Percentiles rank a stretch among this genome's conserved stretches.
Conservation (phyloP, 345 rosid species). For the Gossypium turneri region DNA sequence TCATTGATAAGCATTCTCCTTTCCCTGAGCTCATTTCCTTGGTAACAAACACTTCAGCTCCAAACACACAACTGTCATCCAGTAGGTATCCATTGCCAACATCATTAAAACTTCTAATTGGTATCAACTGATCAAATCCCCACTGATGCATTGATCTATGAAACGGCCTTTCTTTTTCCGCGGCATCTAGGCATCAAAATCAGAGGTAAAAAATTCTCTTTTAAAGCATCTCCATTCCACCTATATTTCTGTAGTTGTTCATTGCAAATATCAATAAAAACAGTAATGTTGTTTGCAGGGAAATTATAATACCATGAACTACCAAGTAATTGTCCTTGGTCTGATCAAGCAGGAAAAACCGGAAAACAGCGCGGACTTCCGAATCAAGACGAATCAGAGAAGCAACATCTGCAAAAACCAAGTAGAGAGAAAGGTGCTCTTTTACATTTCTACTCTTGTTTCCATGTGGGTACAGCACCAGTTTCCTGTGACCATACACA, state of each 20-base stretch:
- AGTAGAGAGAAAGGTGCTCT: slow-evolving; percentile 53
- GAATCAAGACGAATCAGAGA: slow-evolving; percentile 33
- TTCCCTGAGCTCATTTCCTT: slow-evolving; percentile 33
- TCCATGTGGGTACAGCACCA: slow-evolving; percentile 58
- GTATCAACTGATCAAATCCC: slow-evolving; percentile 41
- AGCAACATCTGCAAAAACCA: slow-evolving; percentile 39
- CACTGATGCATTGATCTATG: slow-evolving; percentile 29
- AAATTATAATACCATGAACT: slow-evolving; percentile 31
- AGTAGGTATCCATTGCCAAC: slow-evolving; percentile 33
- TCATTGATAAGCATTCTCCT: slow-evolving; percentile 33
- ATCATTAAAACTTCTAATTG: slow-evolving; percentile 20
- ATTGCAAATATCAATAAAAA: background rate
- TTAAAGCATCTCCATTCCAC: background rate
- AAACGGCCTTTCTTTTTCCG: slow-evolving; percentile 33
- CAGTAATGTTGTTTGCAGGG: background rate
- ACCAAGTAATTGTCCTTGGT: slow-evolving; percentile 28
- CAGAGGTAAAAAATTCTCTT: background rate
- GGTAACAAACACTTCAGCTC: slow-evolving; percentile 39
- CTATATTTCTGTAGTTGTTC: no score
- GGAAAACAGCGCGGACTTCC: slow-evolving; percentile 44
- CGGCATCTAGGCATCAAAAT: slow-evolving; percentile 24
- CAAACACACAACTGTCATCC: slow-evolving; percentile 36
- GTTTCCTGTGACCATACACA: slow-evolving; percentile 39
- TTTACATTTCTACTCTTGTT: slow-evolving; percentile 50
- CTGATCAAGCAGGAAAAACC: slow-evolving; percentile 50